A percentile compares a stretch with the other conserved stretches of the same genome.
Evolutionary conservation across 768 basidiomycete genomes (phyloP).

Genomic region (Leccinum disarticulatum): DNA sequence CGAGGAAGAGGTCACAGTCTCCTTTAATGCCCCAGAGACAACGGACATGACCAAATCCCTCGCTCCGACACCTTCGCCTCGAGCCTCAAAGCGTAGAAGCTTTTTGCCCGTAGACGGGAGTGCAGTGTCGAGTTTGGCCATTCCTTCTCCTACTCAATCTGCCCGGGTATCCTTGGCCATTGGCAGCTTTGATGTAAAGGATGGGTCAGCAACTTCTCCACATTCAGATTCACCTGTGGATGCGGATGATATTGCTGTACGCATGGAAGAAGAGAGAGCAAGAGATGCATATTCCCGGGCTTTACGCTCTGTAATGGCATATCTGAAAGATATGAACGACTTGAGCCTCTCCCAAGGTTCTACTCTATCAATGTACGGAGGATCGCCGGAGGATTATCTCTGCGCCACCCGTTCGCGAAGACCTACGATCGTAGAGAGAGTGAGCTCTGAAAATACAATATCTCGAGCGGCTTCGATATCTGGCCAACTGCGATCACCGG

Average conservation of each 20-base stretch:
- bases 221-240: conserved; percentile 53
- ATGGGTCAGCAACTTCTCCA: conserved; percentile 25
- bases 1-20: conserved; percentile 20
- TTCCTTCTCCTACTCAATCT: conserved; percentile 64
- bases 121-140: conserved; percentile 56
- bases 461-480: conserved; percentile 49
- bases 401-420: conserved; percentile 52
- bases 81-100: conserved; percentile 74
- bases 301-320: conserved; percentile 91
- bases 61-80: conserved; percentile 42
- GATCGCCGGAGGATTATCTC: conserved; percentile 44
- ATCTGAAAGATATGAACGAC: conserved; percentile 94
- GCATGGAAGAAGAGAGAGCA: conserved; percentile 69
- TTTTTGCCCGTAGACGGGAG: conserved; percentile 85
- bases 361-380: conserved; percentile 58
- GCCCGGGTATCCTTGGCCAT: conserved; percentile 49
- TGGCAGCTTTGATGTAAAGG: conserved; percentile 35
- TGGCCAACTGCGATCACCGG: conserved; percentile 62
- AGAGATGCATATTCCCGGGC: conserved; percentile 76
- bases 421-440: conserved; percentile 61
- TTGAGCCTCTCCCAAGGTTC: conserved; percentile 65
- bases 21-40: conserved; percentile 6
- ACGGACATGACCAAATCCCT: conserved; percentile 34
- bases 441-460: conserved; percentile 48
- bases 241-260: conserved; percentile 39